Evolutionary conservation across 1,284 basidiomycete genomes (phyloP), one percentile per base, ranked within the genome.

Genomic region (Ceratobasidium sp.): DNA sequence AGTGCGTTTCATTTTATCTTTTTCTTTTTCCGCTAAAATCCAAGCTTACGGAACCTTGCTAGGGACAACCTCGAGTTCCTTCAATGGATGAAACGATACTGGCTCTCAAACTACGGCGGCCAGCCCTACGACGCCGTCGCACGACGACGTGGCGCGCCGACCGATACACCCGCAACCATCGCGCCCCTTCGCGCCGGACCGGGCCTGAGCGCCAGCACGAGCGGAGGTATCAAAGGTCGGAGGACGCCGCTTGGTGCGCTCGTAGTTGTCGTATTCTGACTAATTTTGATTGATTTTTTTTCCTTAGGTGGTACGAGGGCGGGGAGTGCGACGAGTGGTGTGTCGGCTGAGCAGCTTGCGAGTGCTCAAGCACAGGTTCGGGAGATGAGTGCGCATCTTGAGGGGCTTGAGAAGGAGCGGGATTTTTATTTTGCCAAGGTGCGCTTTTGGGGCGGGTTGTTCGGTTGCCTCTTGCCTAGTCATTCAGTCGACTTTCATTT

Each of bases 351-450:
- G 55, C 83, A 89, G 66, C 67, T 76, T 4, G 88, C 91, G 80
- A 88, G 89, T 60, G 86, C 98, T 66, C 94, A 94, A 78, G 86
- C 87, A 0, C 95, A 98, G 85, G 87, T 98, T 79, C 90, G 91
- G 82, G 97, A 99, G 81, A 89, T 98, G 88, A 91, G 92, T 77
- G 85, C 89, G 1, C 93, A 95, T 82, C 88, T 98, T 80, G 96
- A 97, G 84, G 94, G 94, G 0, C 87, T 97, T 58, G 95, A 97
- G 88, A 97, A 96, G 87, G 97, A 99, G 87, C 89, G 97, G 60
- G 97, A 99, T 85, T 99, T 99, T 85, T 99, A 99, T 87, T 99
- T 99, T 87, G 93, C 94, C 83, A 99, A 99, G 91, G 95, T 95
- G 81, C 70, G 90, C 33, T 33, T 33, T 28, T 28, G n/a, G n/a